These are phyloP conservation scores for Diospyros kaki DNA, from an alignment of 148 eudicot genomes.

Conservation along the genomic window DNA sequence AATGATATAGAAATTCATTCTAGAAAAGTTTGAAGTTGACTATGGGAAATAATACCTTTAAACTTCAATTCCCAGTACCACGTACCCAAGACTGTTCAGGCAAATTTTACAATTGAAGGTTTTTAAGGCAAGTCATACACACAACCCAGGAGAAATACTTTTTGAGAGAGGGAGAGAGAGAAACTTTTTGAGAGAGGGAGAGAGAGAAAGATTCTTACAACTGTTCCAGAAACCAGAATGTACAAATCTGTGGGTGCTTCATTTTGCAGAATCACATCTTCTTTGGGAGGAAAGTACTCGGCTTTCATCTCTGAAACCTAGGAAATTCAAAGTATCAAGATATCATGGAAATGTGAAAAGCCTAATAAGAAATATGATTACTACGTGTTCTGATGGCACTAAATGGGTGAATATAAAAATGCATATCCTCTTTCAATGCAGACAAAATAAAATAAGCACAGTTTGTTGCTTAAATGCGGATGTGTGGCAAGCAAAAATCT, in stretches of 20 bases:
- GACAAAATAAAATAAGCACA: background rate
- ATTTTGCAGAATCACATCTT: slow-evolving; percentile 83
- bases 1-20: background rate
- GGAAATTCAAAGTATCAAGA: background rate
- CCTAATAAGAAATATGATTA: background rate
- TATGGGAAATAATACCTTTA: background rate
- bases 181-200: slow-evolving; percentile 1
- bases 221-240: slow-evolving; percentile 68
- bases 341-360: background rate
- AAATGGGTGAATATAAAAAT: background rate
- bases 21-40: background rate
- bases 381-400: background rate
- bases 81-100: background rate
- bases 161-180: background rate
- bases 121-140: background rate
- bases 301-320: slow-evolving; percentile 91
- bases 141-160: background rate
- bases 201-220: slow-evolving; percentile 38
- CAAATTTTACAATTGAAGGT: background rate
- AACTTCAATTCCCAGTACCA: background rate
- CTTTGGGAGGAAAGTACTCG: slow-evolving; percentile 84
- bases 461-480: background rate
- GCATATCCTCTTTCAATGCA: background rate
- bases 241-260: slow-evolving; percentile 87
- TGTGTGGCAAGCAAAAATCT: background rate